Evolutionary conservation across 768 basidiomycete species (phyloP), one percentile per base, ranked within the genome.

Genomic region (Lactarius quietus): DNA sequence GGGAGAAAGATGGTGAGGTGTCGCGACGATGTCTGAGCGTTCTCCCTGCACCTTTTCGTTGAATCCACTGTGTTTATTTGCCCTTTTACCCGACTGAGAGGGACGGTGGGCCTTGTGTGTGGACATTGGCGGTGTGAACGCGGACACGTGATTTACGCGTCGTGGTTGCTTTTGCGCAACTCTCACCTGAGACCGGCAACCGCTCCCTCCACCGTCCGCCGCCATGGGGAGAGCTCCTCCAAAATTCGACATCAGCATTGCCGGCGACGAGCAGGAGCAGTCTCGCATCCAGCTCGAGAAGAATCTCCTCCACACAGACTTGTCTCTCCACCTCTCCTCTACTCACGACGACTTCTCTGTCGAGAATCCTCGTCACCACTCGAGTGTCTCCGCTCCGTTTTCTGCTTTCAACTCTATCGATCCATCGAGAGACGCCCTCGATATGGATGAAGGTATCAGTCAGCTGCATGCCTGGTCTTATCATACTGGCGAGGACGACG

Each of bases 61-160:
- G 78, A 88, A 91, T 7, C 87, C 88, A 61, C 88, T 81, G 51
- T 87, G 86, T 51, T 86, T 88, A 69, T 88, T 84, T 67, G 92
- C 93, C 78, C 94, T 94, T 53, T 74, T 76, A 17, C 92, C 88
- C 15, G 88, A 84, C 72, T 85, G 85, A 23, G 91, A 78, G 23
- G 89, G 83, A 39, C 90, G 77, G 77, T 98, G 96, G 0, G 89
- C 79, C 75, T 95, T 95, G 77, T 96, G 93, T 33, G 83, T 83
- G 6, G 64, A 66, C 67, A 68, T 68, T 52, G 66, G 66, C 66
- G 43, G 66, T 59, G 66, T 6, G 60, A 17, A 54, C 65, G 41
- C 65, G 65, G 26, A 48, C 65, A 66, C 65, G 65, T 66, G 65
- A 66, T 48, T 9, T 18, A 62, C 65, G 65, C 65, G 65, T 54